Evolutionary conservation across 2,329 filamentous ascomycete species (phyloP), one percentile per base, ranked within the genome.

Genomic region (Arthrobotrys pseudoclavata): DNA sequence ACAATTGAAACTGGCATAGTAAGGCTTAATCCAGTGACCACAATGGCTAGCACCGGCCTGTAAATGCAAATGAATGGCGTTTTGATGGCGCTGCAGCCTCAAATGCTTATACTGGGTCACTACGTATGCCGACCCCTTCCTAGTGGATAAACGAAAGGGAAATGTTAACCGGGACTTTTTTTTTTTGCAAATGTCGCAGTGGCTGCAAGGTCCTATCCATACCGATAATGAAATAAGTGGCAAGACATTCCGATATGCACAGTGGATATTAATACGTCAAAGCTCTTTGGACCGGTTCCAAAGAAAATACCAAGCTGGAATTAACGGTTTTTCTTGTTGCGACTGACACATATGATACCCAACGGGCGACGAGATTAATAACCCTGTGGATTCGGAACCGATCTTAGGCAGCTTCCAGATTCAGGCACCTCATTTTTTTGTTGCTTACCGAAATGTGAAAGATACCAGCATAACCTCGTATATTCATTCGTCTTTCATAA

Each of bases 371-470:
- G 22, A 72, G 69, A 66, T 72, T 72, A 72, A 72, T 72, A 48
- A 31, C 64, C 71, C 64, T 69, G 64, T 40, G 57, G 71, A 61
- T 69, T 69, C 64, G 55, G 71, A 76, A 76, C 61, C 74, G 62
- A 62, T 69, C 67, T 34, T 77, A 77, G 74, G 74, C 74, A 77
- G 74, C 74, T 77, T 77, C 74, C 61, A 77, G 61, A 77, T 77
- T 60, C 74, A 77, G 74, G 74, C 74, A 71, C 67, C 50, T 61
- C 42, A 53, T 60, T 64, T 66, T 57, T 68, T 60, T 70, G n/a
- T 61, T 70, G n/a, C 18, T 42, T 52, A 42, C 37, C 26, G 55
- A 63, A 50, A 20, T 2, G 20, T 60, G 20, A 42, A 60, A 24
- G 34, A 24, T 60, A 60, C 55, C 4, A 26, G 55, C 34, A 60